phyloP scores from a whole-genome alignment of 2,329 filamentous ascomycete genomes.

The Orbilia quercus region DNA sequence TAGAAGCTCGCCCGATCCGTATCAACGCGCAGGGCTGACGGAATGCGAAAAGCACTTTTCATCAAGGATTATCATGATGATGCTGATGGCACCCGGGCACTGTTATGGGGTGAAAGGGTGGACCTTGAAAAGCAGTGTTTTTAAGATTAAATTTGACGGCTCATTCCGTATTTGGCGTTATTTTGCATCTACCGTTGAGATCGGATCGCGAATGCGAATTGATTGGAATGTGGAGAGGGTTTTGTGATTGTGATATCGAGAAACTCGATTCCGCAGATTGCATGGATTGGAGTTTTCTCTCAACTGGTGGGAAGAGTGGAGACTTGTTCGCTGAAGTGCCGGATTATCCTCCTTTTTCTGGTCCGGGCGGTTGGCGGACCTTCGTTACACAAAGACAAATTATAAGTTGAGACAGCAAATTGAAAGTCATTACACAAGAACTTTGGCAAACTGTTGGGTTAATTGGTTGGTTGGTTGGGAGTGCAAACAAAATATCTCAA shows the following conservation, averaged over 20 bases:
- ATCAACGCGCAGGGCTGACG: neutral
- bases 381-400: conserved; percentile 27
- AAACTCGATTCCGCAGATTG: neutral
- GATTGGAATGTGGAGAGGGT: conserved; percentile 15
- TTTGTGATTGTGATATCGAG: conserved; percentile 1
- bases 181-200: neutral
- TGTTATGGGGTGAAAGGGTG: too few relatives aligned
- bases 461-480: conserved; percentile 1
- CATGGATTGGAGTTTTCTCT: too few relatives aligned
- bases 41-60: neutral
- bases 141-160: neutral
- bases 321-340: conserved; percentile 4
- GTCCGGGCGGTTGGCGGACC: neutral
- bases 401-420: conserved; percentile 23
- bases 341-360: neutral
- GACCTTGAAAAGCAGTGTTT: neutral
- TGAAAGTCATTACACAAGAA: neutral
- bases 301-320: neutral
- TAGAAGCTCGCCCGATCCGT: neutral
- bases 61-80: neutral
- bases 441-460: neutral
- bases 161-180: neutral
- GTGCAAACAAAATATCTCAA: too few relatives aligned
- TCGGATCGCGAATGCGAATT: neutral
- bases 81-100: too few relatives aligned